Percentiles rank a stretch among this genome's conserved stretches.
Evolutionary conservation across 140 eudicot genomes (phyloP).

Genomic region (Stevia rebaudiana): DNA sequence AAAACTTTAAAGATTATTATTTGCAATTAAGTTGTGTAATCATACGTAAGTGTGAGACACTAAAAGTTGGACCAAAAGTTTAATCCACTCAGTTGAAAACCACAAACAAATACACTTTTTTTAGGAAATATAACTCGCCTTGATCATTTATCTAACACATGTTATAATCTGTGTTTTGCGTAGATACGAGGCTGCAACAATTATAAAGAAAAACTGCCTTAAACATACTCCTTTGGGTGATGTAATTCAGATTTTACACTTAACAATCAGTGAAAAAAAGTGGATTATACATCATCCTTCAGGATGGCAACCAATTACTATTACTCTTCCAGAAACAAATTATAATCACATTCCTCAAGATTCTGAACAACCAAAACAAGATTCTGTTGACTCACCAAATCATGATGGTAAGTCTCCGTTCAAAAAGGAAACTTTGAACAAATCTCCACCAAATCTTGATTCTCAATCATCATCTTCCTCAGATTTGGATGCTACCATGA

Average conservation of each 20-base stretch:
- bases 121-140: not conserved
- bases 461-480: constrained; percentile 35
- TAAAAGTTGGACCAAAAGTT: not conserved
- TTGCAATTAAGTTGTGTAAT: not conserved
- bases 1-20: too few species aligned
- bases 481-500: constrained; percentile 25
- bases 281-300: constrained; percentile 67
- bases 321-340: constrained; percentile 54
- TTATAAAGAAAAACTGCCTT: constrained; percentile 61
- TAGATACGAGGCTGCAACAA: constrained; percentile 87
- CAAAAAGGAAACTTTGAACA: constrained; percentile 30
- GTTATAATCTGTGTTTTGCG: not conserved
- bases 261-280: constrained; percentile 57
- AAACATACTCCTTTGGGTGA: constrained; percentile 65
- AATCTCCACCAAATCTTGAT: constrained; percentile 30
- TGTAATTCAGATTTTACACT: constrained; percentile 66
- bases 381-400: constrained; percentile 33
- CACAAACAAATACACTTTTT: not conserved
- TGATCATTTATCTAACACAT: not conserved
- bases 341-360: too few species aligned
- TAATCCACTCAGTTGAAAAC: not conserved
- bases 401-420: constrained; percentile 29
- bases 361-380: constrained; percentile 13
- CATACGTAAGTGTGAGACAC: not conserved
- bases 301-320: constrained; percentile 88